Conservation (phyloP, 345 rosid species). For the Aquilaria yunnanensis region DNA sequence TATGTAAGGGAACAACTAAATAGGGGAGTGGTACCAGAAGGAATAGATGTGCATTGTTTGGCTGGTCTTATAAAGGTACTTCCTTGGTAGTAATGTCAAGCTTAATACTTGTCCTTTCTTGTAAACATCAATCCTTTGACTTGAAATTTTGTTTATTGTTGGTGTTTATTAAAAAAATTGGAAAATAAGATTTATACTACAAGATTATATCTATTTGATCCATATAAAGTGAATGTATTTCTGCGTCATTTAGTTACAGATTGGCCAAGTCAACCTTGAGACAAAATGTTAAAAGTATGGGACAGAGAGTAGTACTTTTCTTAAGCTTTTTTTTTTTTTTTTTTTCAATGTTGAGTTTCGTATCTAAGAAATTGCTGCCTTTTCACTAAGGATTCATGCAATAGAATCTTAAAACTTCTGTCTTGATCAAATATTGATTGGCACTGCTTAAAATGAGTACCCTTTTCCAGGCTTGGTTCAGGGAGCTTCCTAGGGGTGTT, state of each 20-base stretch:
- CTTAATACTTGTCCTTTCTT: not conserved
- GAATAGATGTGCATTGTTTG: conserved; percentile 86
- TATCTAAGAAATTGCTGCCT: no score
- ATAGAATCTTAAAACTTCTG: not conserved
- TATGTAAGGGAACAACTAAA: conserved; percentile 82
- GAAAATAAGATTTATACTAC: no score
- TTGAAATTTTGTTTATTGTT: no score
- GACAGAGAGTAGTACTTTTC: no score
- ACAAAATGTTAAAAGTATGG: no score
- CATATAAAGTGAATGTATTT: no score
- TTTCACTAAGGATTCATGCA: not conserved
- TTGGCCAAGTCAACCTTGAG: no score
- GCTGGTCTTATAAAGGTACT: conserved; percentile 94
- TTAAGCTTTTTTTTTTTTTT: no score
- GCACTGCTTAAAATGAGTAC: conserved; percentile 4
- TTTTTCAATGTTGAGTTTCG: no score
- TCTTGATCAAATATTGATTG: not conserved
- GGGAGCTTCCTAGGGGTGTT: conserved; percentile 94
- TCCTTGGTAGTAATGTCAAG: not conserved
- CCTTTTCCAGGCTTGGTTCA: conserved; percentile 84
- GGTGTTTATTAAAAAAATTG: no score
- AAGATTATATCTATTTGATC: no score
- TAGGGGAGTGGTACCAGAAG: conserved; percentile 67
- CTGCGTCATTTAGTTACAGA: no score
- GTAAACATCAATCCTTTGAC: not conserved